Evolutionary conservation across 805 yeast genomes (phyloP), one percentile per base, ranked within the genome.

Genomic region (Schwanniomyces yamadae): DNA sequence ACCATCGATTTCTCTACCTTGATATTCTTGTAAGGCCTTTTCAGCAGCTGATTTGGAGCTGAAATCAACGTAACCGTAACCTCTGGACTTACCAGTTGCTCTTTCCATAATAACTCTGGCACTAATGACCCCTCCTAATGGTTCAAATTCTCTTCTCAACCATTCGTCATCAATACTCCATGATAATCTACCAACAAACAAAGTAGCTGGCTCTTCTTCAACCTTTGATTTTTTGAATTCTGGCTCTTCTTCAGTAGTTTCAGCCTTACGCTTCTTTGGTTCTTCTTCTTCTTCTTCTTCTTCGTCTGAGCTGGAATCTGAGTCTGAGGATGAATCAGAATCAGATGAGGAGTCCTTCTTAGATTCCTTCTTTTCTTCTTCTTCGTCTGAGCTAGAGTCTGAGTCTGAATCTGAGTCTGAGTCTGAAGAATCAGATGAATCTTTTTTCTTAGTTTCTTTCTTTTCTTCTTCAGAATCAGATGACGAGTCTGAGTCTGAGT

Each of bases 1-100:
- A 54, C 99, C 98, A 54, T 93, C 99, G 50, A 93, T 83, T 72
- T 91, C 98, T 61, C 75, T 80, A 59, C 95, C 98, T 70, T 89
- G 95, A 78, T 74, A 76, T 61, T 82, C 86, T 44, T 71, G 71
- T 43, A 91, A 64, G 7, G 98, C 98, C 66, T 82, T 83, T 64
- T 87, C 89, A 49, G 97, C 99, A 43, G 71, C 72, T 18, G 77
- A 77, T 56, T 78, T 79, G 54, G 75, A 67, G 52, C 79, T 88
- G 59, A 93, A 93, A 63, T 93, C 99, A 64, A 93, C 96, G 71
- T 93, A 93, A 63, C 95, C 95, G 76, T 86, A 91, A 65, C 99
- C 99, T 76, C 91, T 83, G 38, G 96, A 88, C 71, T 87, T 85
- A 54, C 90, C 93, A 41, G 95, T 78, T 44, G 84, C 84, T 71